Percentiles rank a stretch among this genome's conserved stretches.
phyloP scores from a whole-genome alignment of 2,329 filamentous ascomycete genomes.

The Phyllosticta citrichinensis region DNA sequence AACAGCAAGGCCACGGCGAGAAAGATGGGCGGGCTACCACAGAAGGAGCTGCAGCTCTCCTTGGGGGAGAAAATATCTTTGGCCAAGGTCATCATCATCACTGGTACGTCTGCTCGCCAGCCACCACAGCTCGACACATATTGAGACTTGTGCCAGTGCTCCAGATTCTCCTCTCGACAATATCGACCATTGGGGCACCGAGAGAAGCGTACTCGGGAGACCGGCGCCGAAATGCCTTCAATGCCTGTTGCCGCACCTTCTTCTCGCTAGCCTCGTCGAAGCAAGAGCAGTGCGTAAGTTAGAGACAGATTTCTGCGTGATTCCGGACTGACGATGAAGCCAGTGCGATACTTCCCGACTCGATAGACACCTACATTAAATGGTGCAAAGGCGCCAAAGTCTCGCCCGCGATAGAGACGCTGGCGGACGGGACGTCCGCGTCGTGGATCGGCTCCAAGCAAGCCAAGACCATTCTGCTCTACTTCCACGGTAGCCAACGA shows the following conservation, averaged over 20 bases:
- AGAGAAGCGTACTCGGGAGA: background rate
- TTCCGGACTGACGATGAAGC: background rate
- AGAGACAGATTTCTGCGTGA: background rate
- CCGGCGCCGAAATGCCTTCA: background rate
- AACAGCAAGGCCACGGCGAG: background rate
- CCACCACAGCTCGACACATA: background rate
- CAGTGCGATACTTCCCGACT: background rate
- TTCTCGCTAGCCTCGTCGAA: background rate
- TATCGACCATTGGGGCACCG: background rate
- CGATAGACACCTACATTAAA: background rate
- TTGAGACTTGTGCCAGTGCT: background rate
- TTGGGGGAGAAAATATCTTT: background rate
- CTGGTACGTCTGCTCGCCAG: background rate
- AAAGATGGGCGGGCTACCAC: background rate
- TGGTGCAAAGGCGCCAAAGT: background rate
- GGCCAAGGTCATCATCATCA: background rate
- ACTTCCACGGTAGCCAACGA: slow-evolving; percentile 3
- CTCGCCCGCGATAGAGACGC: background rate
- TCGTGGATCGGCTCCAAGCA: slow-evolving; percentile 6
- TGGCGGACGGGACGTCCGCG: background rate
- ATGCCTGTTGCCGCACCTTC: background rate
- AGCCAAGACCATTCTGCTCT: slow-evolving; percentile 3
- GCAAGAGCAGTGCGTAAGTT: background rate
- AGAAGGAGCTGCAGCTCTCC: background rate
- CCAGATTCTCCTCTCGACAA: background rate